phyloP scores from a whole-genome alignment of 208 protist species.

The Borovskyia barvae region DNA sequence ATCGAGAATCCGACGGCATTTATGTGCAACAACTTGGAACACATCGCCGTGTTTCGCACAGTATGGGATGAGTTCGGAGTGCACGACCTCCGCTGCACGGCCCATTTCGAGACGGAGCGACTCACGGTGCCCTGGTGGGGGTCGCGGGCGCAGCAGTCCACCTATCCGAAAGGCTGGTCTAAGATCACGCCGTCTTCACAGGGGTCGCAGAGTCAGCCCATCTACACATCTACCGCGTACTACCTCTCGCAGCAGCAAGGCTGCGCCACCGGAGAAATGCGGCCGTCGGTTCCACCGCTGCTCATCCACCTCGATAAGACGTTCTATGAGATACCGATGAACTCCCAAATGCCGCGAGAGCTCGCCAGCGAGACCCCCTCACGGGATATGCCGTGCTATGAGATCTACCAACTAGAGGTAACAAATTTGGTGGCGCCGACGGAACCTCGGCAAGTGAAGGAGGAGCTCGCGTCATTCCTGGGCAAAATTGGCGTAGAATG shows the following conservation, averaged over 20 bases:
- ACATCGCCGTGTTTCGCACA: slow-evolving; percentile 44
- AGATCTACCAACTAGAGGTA: slow-evolving; percentile 65
- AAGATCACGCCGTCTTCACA: neutral
- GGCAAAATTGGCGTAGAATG: slow-evolving; percentile 56
- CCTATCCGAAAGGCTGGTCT: slow-evolving; percentile 14
- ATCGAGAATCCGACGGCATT: slow-evolving; percentile 54
- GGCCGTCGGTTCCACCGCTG: slow-evolving; percentile 28
- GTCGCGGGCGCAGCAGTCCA: slow-evolving; percentile 30
- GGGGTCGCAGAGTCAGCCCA: slow-evolving; percentile 8
- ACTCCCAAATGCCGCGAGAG: slow-evolving; percentile 9
- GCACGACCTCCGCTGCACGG: slow-evolving; percentile 34
- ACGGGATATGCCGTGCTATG: slow-evolving; percentile 21
- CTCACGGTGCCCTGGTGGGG: slow-evolving; percentile 54
- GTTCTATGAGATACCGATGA: slow-evolving; percentile 29
- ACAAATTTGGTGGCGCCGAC: slow-evolving; percentile 33
- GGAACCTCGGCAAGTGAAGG: slow-evolving; percentile 27
- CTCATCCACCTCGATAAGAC: slow-evolving; percentile 59
- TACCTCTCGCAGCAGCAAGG: slow-evolving; percentile 10
- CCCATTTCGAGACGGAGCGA: slow-evolving; percentile 54
- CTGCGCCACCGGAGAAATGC: neutral
- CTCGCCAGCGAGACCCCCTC: slow-evolving; percentile 21
- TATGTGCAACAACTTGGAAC: slow-evolving; percentile 31
- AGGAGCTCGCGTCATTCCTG: slow-evolving; percentile 42
- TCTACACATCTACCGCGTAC: slow-evolving; percentile 15
- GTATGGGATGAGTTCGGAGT: slow-evolving; percentile 62